A percentile compares a stretch with the other conserved stretches of the same genome.
Evolutionary conservation across 2,329 filamentous ascomycete genomes (phyloP).

Genomic region (Plectosphaerella sp.): DNA sequence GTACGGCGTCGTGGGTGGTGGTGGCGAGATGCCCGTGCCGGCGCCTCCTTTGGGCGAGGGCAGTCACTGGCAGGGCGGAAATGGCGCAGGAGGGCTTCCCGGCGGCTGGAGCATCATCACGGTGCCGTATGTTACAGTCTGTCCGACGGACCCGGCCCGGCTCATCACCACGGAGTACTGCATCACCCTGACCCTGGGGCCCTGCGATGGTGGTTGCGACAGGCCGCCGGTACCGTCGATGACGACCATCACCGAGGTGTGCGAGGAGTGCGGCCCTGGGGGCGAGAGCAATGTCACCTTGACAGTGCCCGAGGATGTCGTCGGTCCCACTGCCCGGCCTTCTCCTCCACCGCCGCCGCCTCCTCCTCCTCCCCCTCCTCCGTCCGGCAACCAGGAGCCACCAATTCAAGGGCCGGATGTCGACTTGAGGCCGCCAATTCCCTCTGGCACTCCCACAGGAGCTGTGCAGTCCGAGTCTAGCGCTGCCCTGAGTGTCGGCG

Average conservation of each 20-base stretch:
- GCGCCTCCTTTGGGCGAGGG: conserved; percentile 23
- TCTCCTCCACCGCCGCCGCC: neutral
- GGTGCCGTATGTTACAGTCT: conserved; percentile 27
- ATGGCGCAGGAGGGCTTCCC: conserved; percentile 18
- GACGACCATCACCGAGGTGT: conserved; percentile 21
- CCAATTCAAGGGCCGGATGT: neutral
- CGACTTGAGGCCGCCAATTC: neutral
- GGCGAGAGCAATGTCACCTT: conserved; percentile 27
- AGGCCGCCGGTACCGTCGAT: conserved; percentile 14
- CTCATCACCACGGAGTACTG: conserved; percentile 26
- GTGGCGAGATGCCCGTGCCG: conserved; percentile 18
- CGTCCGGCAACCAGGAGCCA: neutral
- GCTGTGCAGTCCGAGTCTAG: neutral
- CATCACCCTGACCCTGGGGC: conserved; percentile 21
- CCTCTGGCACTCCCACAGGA: neutral
- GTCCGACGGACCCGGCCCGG: conserved; percentile 24
- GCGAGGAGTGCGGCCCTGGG: conserved; percentile 22
- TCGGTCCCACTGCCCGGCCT: conserved; percentile 1
- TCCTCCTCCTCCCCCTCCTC: neutral
- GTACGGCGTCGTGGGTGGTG: conserved; percentile 29
- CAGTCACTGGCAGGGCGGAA: conserved; percentile 9
- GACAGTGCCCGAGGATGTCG: conserved; percentile 21
- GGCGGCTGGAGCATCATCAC: conserved; percentile 18
- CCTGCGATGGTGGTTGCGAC: conserved; percentile 14
- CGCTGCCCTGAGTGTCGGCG: neutral